Evolutionary conservation across 495 filamentous ascomycete genomes (phyloP).

Genomic region (Opeltia flavorubescens): DNA sequence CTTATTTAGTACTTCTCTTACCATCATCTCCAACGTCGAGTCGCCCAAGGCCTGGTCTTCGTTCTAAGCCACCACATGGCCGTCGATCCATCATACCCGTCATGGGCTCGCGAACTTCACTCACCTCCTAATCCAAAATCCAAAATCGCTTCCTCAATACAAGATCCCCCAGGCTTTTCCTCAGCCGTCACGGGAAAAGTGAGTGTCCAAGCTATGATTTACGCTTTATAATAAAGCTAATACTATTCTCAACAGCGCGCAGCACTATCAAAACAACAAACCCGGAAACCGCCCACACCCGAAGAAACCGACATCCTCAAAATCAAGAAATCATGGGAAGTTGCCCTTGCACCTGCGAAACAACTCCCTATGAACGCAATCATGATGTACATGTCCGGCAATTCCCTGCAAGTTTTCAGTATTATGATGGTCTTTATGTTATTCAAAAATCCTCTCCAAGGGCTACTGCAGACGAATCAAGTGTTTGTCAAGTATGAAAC

Average conservation of each 20-base stretch:
- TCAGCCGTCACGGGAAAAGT: constrained; percentile 43
- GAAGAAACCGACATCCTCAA: constrained; percentile 89
- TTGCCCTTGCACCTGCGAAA: constrained; percentile 88
- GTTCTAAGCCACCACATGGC: no score
- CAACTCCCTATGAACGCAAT: constrained; percentile 94
- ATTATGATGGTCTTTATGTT: constrained; percentile 99
- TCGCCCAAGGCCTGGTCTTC: no score
- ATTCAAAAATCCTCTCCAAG: constrained; percentile 90
- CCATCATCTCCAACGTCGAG: no score
- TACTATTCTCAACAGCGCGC: constrained; percentile 28
- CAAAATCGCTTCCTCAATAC: constrained; percentile 46
- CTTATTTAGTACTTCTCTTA: no score
- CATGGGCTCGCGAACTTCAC: constrained; percentile 69
- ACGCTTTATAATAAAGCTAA: constrained; percentile 7
- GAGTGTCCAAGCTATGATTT: constrained; percentile 10
- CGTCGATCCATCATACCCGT: background rate
- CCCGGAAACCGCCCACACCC: constrained; percentile 46
- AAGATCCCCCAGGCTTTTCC: constrained; percentile 80
- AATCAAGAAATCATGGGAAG: constrained; percentile 97
- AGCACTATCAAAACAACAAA: constrained; percentile 24
- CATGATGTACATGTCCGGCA: constrained; percentile 99
- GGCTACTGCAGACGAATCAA: constrained; percentile 59
- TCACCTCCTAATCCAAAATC: constrained; percentile 44
- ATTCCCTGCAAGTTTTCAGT: constrained; percentile 94
- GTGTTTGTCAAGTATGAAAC: constrained; percentile 84